Evolutionary conservation across 2,329 filamentous ascomycete genomes (phyloP).

Genomic region (Tolypocladium guangdongense): DNA sequence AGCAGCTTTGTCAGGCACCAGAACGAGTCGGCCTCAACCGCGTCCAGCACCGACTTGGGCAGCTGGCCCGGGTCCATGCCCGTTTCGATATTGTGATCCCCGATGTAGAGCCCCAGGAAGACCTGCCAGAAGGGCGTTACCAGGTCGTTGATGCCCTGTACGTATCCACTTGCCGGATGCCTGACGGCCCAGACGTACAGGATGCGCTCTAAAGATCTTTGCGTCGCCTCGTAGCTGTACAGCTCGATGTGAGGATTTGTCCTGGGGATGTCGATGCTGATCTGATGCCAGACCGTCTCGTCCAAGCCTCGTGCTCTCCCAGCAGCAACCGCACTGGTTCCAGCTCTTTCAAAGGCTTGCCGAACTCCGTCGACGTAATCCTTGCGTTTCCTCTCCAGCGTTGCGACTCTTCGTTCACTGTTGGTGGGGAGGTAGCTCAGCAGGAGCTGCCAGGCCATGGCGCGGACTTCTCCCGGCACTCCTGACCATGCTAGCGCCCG

Average conservation of each 20-base stretch:
- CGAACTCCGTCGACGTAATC: slow-evolving; percentile 91
- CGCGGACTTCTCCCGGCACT: slow-evolving; percentile 85
- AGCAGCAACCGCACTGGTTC: slow-evolving; percentile 27
- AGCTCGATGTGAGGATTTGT: slow-evolving; percentile 94
- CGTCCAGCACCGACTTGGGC: slow-evolving; percentile 81
- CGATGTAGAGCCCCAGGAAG: slow-evolving; percentile 88
- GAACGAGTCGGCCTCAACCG: slow-evolving; percentile 94
- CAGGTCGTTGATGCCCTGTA: slow-evolving; percentile 96
- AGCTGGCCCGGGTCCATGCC: slow-evolving; percentile 97
- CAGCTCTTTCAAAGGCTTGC: slow-evolving; percentile 58
- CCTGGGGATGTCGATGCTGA: slow-evolving; percentile 93
- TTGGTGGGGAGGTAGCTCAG: slow-evolving; percentile 95
- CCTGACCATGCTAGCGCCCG: slow-evolving; percentile 87
- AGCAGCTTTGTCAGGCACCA: slow-evolving; percentile 97
- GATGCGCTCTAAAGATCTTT: slow-evolving; percentile 86
- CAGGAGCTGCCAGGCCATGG: slow-evolving; percentile 97
- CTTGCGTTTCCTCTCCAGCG: slow-evolving; percentile 86
- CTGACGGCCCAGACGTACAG: slow-evolving; percentile 96
- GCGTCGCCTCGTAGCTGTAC: slow-evolving; percentile 92
- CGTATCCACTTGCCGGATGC: slow-evolving; percentile 93
- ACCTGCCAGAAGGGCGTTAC: slow-evolving; percentile 98
- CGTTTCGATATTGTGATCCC: slow-evolving; percentile 81
- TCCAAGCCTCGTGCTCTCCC: slow-evolving; percentile 61
- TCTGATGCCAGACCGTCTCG: slow-evolving; percentile 98
- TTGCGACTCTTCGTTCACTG: slow-evolving; percentile 80